Evolutionary conservation across 2,329 filamentous ascomycete genomes (phyloP).

Genomic region (Cladosporium sp.): DNA sequence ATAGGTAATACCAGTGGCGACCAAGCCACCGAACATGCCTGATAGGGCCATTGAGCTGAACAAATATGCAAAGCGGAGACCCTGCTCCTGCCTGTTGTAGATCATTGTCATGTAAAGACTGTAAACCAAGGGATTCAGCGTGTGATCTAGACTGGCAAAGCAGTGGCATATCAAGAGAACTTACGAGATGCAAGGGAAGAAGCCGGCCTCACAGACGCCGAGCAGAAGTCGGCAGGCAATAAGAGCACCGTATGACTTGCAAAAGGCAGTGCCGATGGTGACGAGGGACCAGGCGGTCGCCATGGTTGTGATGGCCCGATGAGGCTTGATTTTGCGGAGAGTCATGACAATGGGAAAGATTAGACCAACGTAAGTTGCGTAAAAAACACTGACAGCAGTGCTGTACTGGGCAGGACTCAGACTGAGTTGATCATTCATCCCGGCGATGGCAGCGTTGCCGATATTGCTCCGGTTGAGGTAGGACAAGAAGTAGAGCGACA

Average conservation of each 20-base stretch:
- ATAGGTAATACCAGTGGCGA: conserved; percentile 60
- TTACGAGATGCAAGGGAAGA: conserved; percentile 25
- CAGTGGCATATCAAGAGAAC: background rate
- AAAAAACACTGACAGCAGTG: conserved; percentile 54
- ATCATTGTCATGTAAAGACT: conserved; percentile 41
- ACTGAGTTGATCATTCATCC: conserved; percentile 11
- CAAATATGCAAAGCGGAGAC: conserved; percentile 44
- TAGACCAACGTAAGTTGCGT: conserved; percentile 34
- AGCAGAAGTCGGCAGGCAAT: conserved; percentile 27
- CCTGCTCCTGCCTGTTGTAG: conserved; percentile 46
- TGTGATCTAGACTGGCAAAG: background rate
- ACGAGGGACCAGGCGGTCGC: conserved; percentile 40
- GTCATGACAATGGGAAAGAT: conserved; percentile 47
- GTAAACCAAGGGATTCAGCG: background rate
- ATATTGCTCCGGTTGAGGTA: conserved; percentile 12
- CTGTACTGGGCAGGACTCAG: conserved; percentile 27
- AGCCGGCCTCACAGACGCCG: conserved; percentile 29
- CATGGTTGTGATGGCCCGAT: conserved; percentile 56
- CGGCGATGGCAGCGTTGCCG: conserved; percentile 6
- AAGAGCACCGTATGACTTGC: conserved; percentile 29
- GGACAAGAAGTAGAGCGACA: conserved; percentile 12
- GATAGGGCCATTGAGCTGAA: conserved; percentile 42
- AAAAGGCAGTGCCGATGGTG: conserved; percentile 30
- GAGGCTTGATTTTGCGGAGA: conserved; percentile 4
- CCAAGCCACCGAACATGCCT: conserved; percentile 54